Evolutionary conservation across 129 eudicot genomes (phyloP).

Genomic region (Centaurea solstitialis): DNA sequence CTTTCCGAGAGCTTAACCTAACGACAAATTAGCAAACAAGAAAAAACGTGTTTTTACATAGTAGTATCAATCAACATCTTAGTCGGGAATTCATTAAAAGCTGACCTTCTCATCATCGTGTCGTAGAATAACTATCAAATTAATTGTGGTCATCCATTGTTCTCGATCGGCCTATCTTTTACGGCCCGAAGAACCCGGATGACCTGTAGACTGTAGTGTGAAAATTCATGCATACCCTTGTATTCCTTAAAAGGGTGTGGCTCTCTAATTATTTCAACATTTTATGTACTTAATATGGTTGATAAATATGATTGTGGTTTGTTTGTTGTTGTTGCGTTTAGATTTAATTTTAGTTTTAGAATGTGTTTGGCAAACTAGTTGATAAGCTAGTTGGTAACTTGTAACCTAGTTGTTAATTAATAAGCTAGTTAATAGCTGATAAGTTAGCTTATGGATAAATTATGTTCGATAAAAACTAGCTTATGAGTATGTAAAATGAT

Average conservation of each 20-base stretch:
- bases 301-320: slow-evolving; percentile 24
- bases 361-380: too few relatives aligned
- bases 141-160: slow-evolving; percentile 17
- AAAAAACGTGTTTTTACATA: slow-evolving; percentile 27
- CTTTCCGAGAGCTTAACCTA: slow-evolving; percentile 44
- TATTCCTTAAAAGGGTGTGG: slow-evolving; percentile 29
- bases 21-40: slow-evolving; percentile 40
- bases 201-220: slow-evolving; percentile 32
- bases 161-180: slow-evolving; percentile 32
- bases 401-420: too few relatives aligned
- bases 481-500: too few relatives aligned
- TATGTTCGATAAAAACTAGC: too few relatives aligned
- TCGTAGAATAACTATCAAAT: slow-evolving; percentile 29
- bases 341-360: not conserved
- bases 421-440: too few relatives aligned
- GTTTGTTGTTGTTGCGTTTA: slow-evolving; percentile 8
- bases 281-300: slow-evolving; percentile 22
- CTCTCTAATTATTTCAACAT: slow-evolving; percentile 24
- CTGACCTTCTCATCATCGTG: slow-evolving; percentile 16
- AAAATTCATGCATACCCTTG: slow-evolving; percentile 32
- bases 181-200: slow-evolving; percentile 19
- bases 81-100: slow-evolving; percentile 27
- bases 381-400: too few relatives aligned
- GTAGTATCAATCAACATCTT: slow-evolving; percentile 2
- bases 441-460: too few relatives aligned